Evolutionary conservation across 352 stramenopile species (phyloP).

Genomic region (Peronospora destructor): DNA sequence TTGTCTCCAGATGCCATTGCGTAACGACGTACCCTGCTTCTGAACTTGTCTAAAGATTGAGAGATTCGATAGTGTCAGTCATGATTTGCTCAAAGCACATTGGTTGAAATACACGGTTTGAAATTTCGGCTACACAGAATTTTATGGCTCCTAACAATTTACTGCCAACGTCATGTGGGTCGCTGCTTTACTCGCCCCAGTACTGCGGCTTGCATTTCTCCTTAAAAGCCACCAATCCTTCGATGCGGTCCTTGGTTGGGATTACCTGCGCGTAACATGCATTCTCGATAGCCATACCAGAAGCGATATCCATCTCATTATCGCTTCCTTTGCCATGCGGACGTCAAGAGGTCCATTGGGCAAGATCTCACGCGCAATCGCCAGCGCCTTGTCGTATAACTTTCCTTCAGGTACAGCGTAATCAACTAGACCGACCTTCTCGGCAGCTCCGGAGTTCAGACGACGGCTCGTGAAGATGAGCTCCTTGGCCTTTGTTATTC

Average conservation of each 20-base stretch:
- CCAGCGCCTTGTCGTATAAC: slow-evolving; percentile 68
- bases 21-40: slow-evolving; percentile 22
- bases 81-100: slow-evolving; percentile 15
- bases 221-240: slow-evolving; percentile 88
- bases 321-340: slow-evolving; percentile 87
- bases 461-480: slow-evolving; percentile 91
- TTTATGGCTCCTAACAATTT: no score
- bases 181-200: slow-evolving; percentile 63
- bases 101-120: neutral
- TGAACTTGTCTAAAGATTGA: neutral
- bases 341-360: slow-evolving; percentile 89
- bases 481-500: slow-evolving; percentile 89
- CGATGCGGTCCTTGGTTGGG: slow-evolving; percentile 88
- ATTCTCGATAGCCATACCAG: slow-evolving; percentile 88
- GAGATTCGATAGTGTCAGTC: neutral
- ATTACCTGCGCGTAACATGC: slow-evolving; percentile 89
- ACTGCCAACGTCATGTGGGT: no score
- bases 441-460: slow-evolving; percentile 63
- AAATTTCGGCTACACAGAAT: no score
- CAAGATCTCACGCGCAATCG: slow-evolving; percentile 86
- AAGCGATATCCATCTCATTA: slow-evolving; percentile 74
- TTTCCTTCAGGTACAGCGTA: slow-evolving; percentile 69
- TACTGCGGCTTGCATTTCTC: slow-evolving; percentile 90
- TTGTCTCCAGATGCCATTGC: slow-evolving; percentile 43
- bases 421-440: slow-evolving; percentile 86